Evolutionary conservation across 495 filamentous ascomycete species (phyloP).

Genomic region (Penicillium paxilli): DNA sequence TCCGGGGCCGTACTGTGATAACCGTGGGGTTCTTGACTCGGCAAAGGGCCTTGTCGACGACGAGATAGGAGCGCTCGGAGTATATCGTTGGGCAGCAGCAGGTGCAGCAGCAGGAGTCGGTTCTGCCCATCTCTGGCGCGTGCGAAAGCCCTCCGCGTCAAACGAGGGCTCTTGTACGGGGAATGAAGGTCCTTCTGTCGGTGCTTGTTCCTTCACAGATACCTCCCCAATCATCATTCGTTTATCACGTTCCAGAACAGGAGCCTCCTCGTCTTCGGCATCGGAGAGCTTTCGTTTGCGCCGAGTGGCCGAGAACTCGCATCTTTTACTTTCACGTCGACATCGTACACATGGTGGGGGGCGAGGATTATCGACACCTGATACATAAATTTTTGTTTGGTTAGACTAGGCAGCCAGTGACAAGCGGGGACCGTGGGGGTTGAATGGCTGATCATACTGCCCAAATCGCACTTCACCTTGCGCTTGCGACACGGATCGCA

Average conservation of each 20-base stretch:
- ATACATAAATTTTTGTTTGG: slow-evolving; percentile 1
- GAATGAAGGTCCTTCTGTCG: slow-evolving; percentile 30
- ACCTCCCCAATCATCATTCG: slow-evolving; percentile 49
- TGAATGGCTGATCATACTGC: slow-evolving; percentile 49
- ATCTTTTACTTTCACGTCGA: slow-evolving; percentile 88
- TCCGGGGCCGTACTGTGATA: slow-evolving; percentile 27
- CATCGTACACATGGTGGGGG: slow-evolving; percentile 94
- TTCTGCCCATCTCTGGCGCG: slow-evolving; percentile 38
- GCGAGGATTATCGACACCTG: slow-evolving; percentile 83
- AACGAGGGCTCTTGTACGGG: slow-evolving; percentile 26
- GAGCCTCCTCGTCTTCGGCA: slow-evolving; percentile 49
- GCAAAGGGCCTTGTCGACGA: slow-evolving; percentile 27
- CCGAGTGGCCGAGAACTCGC: slow-evolving; percentile 94
- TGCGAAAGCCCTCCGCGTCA: slow-evolving; percentile 26
- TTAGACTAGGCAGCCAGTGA: slow-evolving; percentile 13
- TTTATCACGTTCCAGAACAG: slow-evolving; percentile 52
- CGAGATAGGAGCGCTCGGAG: slow-evolving; percentile 24
- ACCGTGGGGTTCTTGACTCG: slow-evolving; percentile 30
- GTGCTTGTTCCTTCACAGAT: slow-evolving; percentile 28
- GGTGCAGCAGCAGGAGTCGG: slow-evolving; percentile 11
- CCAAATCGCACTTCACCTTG: slow-evolving; percentile 92
- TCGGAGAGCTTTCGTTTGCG: slow-evolving; percentile 82
- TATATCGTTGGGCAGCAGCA: slow-evolving; percentile 23
- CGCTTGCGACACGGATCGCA: slow-evolving; percentile 89
- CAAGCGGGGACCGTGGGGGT: not conserved